A percentile compares a stretch with the other conserved stretches of the same genome.
These are phyloP conservation scores for Isabelozyma pseudorhagii DNA, from an alignment of 805 yeast genomes.

Conservation along the genomic window DNA sequence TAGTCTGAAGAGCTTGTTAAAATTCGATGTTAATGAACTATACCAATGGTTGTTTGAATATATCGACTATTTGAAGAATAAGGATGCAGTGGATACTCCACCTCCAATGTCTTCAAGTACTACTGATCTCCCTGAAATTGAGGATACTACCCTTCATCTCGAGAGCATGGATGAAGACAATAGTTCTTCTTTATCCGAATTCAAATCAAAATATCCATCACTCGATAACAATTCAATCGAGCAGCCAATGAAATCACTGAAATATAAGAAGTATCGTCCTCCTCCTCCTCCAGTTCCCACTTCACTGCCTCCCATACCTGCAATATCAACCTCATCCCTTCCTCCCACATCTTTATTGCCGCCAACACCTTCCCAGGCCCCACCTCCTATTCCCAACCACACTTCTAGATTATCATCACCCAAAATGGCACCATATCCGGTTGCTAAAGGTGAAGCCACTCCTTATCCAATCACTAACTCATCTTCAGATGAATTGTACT, in stretches of 20 bases:
- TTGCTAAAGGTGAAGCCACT: neutral
- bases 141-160: neutral
- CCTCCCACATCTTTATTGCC: neutral
- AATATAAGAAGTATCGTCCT: too few relatives aligned
- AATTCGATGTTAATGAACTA: conserved; percentile 33
- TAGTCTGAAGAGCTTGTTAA: conserved; percentile 22
- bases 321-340: neutral
- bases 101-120: neutral
- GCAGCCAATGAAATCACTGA: too few relatives aligned
- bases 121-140: neutral
- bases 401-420: neutral
- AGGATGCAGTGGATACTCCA: conserved; percentile 11
- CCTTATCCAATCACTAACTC: neutral
- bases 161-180: neutral
- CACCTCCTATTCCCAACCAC: neutral
- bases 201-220: conserved; percentile 1
- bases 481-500: neutral
- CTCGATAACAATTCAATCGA: too few relatives aligned
- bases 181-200: neutral
- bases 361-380: neutral
- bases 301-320: too few relatives aligned
- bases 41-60: conserved; percentile 38
- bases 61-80: conserved; percentile 31
- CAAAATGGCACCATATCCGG: neutral
- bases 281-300: too few relatives aligned